These are phyloP conservation scores for Daldinia vernicosa DNA, from an alignment of 495 filamentous ascomycete species.

Conservation along the genomic window DNA sequence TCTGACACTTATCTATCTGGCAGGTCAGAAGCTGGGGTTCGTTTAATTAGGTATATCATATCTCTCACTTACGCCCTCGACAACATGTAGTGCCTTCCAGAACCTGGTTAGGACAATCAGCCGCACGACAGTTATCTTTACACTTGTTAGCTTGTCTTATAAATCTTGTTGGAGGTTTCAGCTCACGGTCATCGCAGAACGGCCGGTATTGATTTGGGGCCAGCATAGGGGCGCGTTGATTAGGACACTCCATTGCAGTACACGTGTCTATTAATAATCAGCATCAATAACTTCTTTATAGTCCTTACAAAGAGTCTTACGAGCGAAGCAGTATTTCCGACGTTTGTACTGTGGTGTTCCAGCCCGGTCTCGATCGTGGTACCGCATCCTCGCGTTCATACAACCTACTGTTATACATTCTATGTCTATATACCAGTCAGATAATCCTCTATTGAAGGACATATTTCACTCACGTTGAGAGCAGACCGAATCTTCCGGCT, in stretches of 20 bases:
- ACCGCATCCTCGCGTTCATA: constrained; percentile 24
- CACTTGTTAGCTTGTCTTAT: background rate
- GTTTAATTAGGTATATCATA: background rate
- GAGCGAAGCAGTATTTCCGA: constrained; percentile 34
- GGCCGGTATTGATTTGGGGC: constrained; percentile 31
- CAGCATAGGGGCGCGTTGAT: constrained; percentile 21
- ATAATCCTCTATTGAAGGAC: background rate
- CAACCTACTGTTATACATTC: constrained; percentile 9
- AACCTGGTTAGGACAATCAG: background rate
- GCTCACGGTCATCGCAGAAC: constrained; percentile 46
- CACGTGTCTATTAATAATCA: constrained; percentile 30
- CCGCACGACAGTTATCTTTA: constrained; percentile 16
- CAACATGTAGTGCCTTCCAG: background rate
- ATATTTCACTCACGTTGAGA: constrained; percentile 15
- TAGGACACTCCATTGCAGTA: background rate
- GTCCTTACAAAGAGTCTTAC: constrained; percentile 11
- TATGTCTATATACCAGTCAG: constrained; percentile 20
- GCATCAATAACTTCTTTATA: background rate
- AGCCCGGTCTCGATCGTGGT: constrained; percentile 27
- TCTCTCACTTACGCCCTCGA: constrained; percentile 10
- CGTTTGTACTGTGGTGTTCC: constrained; percentile 35
- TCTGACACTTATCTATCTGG: background rate
- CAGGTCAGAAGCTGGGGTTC: background rate
- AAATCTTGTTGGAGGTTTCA: background rate
- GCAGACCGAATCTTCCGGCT: constrained; percentile 22